Base-by-base conservation (phyloP, 768 basidiomycete species). In the Leucosporidium scottii region DNA sequence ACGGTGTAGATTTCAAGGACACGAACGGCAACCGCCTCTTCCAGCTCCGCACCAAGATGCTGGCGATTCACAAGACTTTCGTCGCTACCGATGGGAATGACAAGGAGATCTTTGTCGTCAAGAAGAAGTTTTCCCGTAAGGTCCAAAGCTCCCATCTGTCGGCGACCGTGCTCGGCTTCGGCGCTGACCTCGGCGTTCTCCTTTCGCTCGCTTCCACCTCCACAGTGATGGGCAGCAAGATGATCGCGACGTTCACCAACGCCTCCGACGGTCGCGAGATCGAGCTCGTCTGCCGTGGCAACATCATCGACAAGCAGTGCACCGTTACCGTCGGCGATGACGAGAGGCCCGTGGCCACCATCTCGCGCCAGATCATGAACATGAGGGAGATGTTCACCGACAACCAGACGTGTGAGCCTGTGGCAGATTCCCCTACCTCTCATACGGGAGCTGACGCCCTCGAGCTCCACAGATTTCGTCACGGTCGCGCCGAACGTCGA, bases 401-500 rank as follows among this genome's bases (percentile, higher is more conserved):
- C 36, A 70, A 75, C 25, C 78, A 78, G 65, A 75, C 75, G 20
- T 65, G 50, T 51, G 48, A n/a, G 50, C 8, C 25, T 51, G 4
- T 15, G 15, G 15, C 15, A 3, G 4, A n/a, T 8, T n/a, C 25
- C 50, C 2, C 23, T 51, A 49, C 23, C n/a, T n/a, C 17, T 49
- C n/a, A 12, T 12, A 44, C 39, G 13, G 3, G 10, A 12, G 39
- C 50, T 51, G 23, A 51, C 21, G 34, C 28, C 50, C 21, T 36
- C 6, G 49, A n/a, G n/a, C 39, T 18, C 51, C 51, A 76, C 60
- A 75, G 77, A 77, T 66, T 75, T 73, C 60, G 74, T 79, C n/a
- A 77, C 74, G 23, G 73, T 78, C 59, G 77, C 77, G 10, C 75
- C 76, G 2, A 75, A 75, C 3, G 77, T 79, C 3, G 77, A 78